Conservation (phyloP, 441 rosid species). For the Adansonia gregorii region DNA sequence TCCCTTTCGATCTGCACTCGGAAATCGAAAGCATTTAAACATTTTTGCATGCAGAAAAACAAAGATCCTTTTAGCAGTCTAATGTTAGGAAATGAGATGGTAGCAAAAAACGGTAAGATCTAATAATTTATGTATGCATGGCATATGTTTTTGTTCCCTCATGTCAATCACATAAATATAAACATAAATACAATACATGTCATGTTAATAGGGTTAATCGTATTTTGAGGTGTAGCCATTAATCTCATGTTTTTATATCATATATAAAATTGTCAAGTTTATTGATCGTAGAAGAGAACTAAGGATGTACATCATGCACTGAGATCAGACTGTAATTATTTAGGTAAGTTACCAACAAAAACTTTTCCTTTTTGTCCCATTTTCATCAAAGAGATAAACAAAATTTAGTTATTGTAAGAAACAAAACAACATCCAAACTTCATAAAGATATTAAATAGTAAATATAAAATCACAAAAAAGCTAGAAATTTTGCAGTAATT, state of each 20-base stretch:
- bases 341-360: background rate
- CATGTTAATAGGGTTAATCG: too few species aligned
- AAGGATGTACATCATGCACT: background rate
- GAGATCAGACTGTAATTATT: background rate
- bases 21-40: constrained; percentile 6
- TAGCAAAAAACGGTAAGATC: background rate
- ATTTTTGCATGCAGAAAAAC: constrained; percentile 8
- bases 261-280: too few species aligned
- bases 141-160: too few species aligned
- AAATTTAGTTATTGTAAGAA: background rate
- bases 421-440: constrained; percentile 1
- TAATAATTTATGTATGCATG: too few species aligned
- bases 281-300: too few species aligned
- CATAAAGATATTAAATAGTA: background rate
- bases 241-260: too few species aligned
- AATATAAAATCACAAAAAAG: background rate
- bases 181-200: too few species aligned
- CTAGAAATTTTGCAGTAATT: constrained; percentile 10
- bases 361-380: background rate
- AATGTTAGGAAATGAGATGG: background rate
- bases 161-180: too few species aligned
- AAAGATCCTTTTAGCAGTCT: background rate
- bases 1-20: constrained; percentile 55
- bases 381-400: background rate
- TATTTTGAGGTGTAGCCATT: too few species aligned